A percentile compares a stretch with the other conserved stretches of the same genome.
These are phyloP conservation scores for Claviceps lovelessii DNA, from an alignment of 2,329 filamentous ascomycete species.

Conservation along the genomic window DNA sequence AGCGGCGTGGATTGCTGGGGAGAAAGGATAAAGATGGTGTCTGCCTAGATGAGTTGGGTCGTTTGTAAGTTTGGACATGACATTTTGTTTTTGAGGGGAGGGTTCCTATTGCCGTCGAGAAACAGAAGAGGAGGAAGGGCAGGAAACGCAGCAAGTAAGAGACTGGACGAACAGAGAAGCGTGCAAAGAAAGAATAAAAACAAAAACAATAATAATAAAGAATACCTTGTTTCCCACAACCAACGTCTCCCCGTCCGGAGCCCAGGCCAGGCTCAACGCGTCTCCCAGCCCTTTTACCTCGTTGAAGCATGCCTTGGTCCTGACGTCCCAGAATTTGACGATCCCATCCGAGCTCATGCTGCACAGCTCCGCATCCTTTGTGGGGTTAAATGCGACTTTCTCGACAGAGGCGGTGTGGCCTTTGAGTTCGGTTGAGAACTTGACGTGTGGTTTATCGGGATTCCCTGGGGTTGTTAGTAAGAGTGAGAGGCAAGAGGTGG, in stretches of 20 bases:
- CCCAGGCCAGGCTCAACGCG: slow-evolving; percentile 60
- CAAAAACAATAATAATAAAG: slow-evolving; percentile 19
- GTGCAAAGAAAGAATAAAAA: background rate
- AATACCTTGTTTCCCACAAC: slow-evolving; percentile 60
- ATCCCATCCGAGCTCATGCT: slow-evolving; percentile 61
- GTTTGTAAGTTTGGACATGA: background rate
- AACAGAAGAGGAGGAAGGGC: background rate
- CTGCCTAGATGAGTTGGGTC: slow-evolving; percentile 29
- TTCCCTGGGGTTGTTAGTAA: slow-evolving; percentile 39
- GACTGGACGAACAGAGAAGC: background rate
- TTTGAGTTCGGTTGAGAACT: slow-evolving; percentile 61
- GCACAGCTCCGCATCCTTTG: slow-evolving; percentile 62
- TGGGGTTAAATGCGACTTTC: slow-evolving; percentile 64
- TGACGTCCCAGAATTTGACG: slow-evolving; percentile 68
- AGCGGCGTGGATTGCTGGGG: slow-evolving; percentile 42
- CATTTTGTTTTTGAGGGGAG: background rate
- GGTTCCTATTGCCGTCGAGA: background rate
- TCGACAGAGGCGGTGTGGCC: slow-evolving; percentile 53
- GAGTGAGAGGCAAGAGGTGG: no score
- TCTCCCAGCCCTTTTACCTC: slow-evolving; percentile 53
- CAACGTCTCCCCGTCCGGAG: slow-evolving; percentile 53
- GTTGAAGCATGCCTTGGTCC: slow-evolving; percentile 55
- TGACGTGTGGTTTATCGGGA: slow-evolving; percentile 58
- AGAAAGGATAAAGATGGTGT: slow-evolving; percentile 48
- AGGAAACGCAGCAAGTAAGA: no score